Evolutionary conservation across 306 rosid genomes (phyloP), one percentile per base, ranked within the genome.

Genomic region (Senna tora): DNA sequence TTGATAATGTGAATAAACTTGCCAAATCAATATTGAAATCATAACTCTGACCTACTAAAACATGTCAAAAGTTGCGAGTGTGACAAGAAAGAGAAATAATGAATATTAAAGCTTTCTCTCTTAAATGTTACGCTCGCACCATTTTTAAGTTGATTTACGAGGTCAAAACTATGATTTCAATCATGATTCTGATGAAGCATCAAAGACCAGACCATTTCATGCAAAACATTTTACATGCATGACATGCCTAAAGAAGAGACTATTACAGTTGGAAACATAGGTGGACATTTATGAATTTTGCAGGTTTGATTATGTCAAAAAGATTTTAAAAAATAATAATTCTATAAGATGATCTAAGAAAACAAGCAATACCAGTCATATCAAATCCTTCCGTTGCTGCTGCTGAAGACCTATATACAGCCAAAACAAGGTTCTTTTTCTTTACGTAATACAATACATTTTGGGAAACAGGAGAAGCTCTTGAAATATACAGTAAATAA

Each of bases 371-470:
- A 91, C 97, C 97, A 52, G 49, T 45, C 72, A 69, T 50, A 79
- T 87, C 79, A 69, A 83, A 80, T 83, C 74, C 81, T 78, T 87
- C 75, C 85, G 50, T 75, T 71, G 67, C 74, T 61, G 72, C 69
- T 39, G 82, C 56, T 45, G 86, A 79, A 80, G 75, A 70, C 87
- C 98, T 93, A 80, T 93, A 80, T 72, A 73, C 62, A 72, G 52
- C 70, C 55, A 73, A 46, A 79, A 51, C 68, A 71, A 78, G 17
- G 38, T 62, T 71, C 72, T 79, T 73, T 47, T 62, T 71, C 72
- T 79, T 73, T 47, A 73, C 62, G 73, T 77, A 9, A 67, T 10
- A 63, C 51, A 64, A 41, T 74, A 49, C 63, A 51, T 63, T 67
- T 21, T 25, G 36, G 62, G 57, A 84, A 60, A 64, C n/a, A 52